Base-by-base conservation (phyloP, 768 basidiomycete genomes). In the Pilatotrama ljubarskyi region DNA sequence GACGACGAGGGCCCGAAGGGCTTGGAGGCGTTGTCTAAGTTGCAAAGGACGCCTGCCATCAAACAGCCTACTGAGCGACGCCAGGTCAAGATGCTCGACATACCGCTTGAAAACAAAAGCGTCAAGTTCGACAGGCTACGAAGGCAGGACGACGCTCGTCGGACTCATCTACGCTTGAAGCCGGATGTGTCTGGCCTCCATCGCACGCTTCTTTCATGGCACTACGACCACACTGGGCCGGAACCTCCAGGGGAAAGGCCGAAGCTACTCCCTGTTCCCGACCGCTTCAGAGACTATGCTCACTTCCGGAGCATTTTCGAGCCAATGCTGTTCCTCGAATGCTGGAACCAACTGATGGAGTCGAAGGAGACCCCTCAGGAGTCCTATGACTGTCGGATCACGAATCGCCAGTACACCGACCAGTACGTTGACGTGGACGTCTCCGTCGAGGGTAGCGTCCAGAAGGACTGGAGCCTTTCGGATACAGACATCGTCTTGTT, bases 401-500 rank as follows among this genome's bases (percentile, higher is more conserved):
- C 77, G 25, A 82, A 84, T 15, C 85, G 90, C 17, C 82, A 83
- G 60, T 90, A 84, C 69, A 82, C 84, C 8, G 91, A 95, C 68
- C 86, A 90, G 59, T 98, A 90, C 80, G 68, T 93, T 37, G 91
- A 97, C 64, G 68, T 97, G 32, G 93, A 92, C 58, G 69, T 90
- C 46, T 75, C 77, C 0, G 81, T 95, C 55, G 70, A 78, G 8
- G 84, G 82, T 14, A 73, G 74, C 44, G 74, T 93, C 10, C 81
- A 80, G 55, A 85, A 81, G 62, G 87, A 88, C 22, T 95, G 89
- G 86, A 85, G 77, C 57, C 74, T 95, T 47, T 77, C 82, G 17
- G 96, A 98, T 51, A 86, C 85, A 1, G 95, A 98, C 68, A 77
- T 98, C 15, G 85, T 98, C n/a, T 74, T 95, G 3, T 78, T 98